Evolutionary conservation across 192 early-diverging fungal species (phyloP).

Genomic region (Chytriomyces hyalinus): DNA sequence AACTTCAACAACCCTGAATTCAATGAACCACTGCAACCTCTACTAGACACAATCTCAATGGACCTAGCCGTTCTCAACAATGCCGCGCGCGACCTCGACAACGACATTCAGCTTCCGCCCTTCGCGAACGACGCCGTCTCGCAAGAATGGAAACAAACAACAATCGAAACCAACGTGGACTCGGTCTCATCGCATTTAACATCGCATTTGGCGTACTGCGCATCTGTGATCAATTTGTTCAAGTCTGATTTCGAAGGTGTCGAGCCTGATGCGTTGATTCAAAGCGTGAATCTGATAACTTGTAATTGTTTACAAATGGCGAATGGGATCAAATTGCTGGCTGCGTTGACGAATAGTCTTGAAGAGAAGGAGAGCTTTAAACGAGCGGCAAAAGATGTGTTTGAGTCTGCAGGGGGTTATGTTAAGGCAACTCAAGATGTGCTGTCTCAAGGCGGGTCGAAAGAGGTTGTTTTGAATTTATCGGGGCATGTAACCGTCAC

Average conservation of each 20-base stretch:
- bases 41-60: conserved; percentile 54
- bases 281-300: conserved; percentile 48
- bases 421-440: conserved; percentile 49
- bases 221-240: conserved; percentile 54
- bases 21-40: conserved; percentile 51
- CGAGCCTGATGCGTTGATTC: conserved; percentile 59
- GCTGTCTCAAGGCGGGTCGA: conserved; percentile 44
- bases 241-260: conserved; percentile 53
- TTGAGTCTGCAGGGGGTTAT: conserved; percentile 37
- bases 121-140: conserved; percentile 57
- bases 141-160: conserved; percentile 60
- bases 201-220: conserved; percentile 53
- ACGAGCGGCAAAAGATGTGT: conserved; percentile 42
- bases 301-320: conserved; percentile 58
- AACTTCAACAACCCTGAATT: conserved; percentile 37
- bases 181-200: conserved; percentile 52
- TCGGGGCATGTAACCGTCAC: conserved; percentile 42
- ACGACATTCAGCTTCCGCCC: conserved; percentile 53
- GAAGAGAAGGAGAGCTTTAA: conserved; percentile 51
- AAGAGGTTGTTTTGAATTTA: conserved; percentile 45
- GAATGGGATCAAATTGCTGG: conserved; percentile 60
- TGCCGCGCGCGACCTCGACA: conserved; percentile 47
- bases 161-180: conserved; percentile 59
- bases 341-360: conserved; percentile 41
- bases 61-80: conserved; percentile 52